Evolutionary conservation across 1,284 basidiomycete genomes (phyloP).

Genomic region (Ceratobasidium papillatum): DNA sequence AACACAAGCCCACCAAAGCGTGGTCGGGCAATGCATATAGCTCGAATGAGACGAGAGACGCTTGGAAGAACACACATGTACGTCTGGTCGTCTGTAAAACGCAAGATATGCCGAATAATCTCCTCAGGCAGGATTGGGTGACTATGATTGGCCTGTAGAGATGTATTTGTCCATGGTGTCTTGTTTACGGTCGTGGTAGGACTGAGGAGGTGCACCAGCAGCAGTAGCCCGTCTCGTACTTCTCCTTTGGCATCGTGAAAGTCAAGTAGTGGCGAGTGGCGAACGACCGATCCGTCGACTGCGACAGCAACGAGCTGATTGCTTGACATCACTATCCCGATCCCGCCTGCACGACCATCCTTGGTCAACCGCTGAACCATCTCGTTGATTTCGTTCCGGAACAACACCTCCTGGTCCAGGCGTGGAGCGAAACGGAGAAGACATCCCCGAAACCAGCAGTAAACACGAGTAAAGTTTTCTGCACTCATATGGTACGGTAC

Average conservation of each 20-base stretch:
- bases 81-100: neutral
- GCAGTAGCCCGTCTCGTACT: neutral
- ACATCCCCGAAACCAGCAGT: slow-evolving; percentile 6
- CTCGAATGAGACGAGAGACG: neutral
- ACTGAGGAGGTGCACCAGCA: neutral
- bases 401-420: neutral
- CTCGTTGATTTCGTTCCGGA: neutral
- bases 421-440: neutral
- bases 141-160: neutral
- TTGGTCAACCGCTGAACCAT: neutral
- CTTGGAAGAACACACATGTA: neutral
- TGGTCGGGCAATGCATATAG: neutral
- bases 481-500: neutral
- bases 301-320: neutral
- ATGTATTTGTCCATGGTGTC: neutral
- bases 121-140: neutral
- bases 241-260: neutral
- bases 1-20: neutral
- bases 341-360: neutral
- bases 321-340: slow-evolving; percentile 5
- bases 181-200: neutral
- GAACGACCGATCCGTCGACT: neutral
- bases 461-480: neutral
- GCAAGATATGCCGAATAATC: neutral
- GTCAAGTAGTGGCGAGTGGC: slow-evolving; percentile 1